phyloP scores from a whole-genome alignment of 495 filamentous ascomycete species.

The Penicillium herquei region DNA sequence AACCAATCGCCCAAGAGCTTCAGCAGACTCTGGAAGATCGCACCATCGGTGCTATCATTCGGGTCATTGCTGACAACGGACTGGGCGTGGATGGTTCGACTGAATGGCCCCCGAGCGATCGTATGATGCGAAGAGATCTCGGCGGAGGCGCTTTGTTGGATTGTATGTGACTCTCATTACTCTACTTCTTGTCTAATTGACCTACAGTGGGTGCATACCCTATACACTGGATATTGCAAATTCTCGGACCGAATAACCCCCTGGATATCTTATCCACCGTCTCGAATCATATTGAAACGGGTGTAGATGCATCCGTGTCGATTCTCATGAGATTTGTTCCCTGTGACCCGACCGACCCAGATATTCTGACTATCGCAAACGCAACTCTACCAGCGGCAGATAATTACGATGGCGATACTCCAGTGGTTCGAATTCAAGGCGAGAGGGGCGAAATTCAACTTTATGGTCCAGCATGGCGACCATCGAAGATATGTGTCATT shows the following conservation, averaged over 20 bases:
- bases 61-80: constrained; percentile 50
- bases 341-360: too few relatives aligned
- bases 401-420: constrained; percentile 38
- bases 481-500: constrained; percentile 1
- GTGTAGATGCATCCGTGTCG: too few relatives aligned
- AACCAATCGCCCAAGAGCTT: constrained; percentile 72
- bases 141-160: constrained; percentile 81
- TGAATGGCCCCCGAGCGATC: constrained; percentile 52
- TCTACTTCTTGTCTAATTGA: not conserved
- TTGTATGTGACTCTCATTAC: constrained; percentile 34
- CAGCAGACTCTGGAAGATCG: constrained; percentile 62
- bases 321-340: too few relatives aligned
- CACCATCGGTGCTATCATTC: constrained; percentile 67
- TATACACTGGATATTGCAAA: constrained; percentile 86
- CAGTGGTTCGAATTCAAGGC: constrained; percentile 75
- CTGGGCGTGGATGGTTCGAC: constrained; percentile 38
- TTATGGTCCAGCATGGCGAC: constrained; percentile 58
- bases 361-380: constrained; percentile 65
- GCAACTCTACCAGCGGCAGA: constrained; percentile 39
- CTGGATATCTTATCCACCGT: constrained; percentile 26
- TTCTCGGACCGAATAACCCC: constrained; percentile 63
- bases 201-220: constrained; percentile 71
- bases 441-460: constrained; percentile 80
- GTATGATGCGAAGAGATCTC: constrained; percentile 81
- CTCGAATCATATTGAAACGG: too few relatives aligned